Base-by-base conservation (phyloP, 176 grass and related monocot species). In the Oryza officinalis region DNA sequence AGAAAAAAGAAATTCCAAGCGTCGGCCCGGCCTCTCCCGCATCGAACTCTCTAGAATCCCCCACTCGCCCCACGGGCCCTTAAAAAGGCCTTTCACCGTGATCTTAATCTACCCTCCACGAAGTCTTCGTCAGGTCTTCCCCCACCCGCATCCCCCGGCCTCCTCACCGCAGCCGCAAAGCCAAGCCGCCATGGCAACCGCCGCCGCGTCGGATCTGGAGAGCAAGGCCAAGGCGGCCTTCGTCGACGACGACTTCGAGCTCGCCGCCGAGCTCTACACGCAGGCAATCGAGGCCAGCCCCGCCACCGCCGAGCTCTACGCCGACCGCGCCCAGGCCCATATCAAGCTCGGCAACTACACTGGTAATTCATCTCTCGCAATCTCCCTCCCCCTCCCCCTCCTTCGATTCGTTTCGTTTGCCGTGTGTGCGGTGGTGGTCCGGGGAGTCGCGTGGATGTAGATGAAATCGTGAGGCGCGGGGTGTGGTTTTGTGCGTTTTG, bases 191-290 rank as follows among this genome's bases (percentile, higher is more conserved):
- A 86, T 90, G 84, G 84, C 88, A 65, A 74, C 86, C 74, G 74
- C 84, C 66, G 83, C 67, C 66, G 67, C 72, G 31, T 84, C 84
- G 72, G 89, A 91, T 89, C 86, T 91, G 88, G 86, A 86, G 79
- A 88, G 72, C 81, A 94, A 88, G 83, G 92, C 89, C 6, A 91
- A 88, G 86, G 92, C 77, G 61, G 89, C 92, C 74, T 91, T 91
- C 86, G 88, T 94, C 32, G 86, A 94, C 74, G 92, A 94, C 75
- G 77, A 94, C 31, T 94, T 94, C 83, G 92, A 94, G 83, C 89
- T 94, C 1, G 89, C 92, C 26, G 76, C 63, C 8, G 92, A 94
- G 67, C 86, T 91, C 82, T 94, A 94, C 92, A 76, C 83, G 31
- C 89, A 91, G 83, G 92, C 89, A 46, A 90, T 94, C 72, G 89